Conservation (phyloP, 768 basidiomycete species). For the Leccinum longicurvipes region DNA sequence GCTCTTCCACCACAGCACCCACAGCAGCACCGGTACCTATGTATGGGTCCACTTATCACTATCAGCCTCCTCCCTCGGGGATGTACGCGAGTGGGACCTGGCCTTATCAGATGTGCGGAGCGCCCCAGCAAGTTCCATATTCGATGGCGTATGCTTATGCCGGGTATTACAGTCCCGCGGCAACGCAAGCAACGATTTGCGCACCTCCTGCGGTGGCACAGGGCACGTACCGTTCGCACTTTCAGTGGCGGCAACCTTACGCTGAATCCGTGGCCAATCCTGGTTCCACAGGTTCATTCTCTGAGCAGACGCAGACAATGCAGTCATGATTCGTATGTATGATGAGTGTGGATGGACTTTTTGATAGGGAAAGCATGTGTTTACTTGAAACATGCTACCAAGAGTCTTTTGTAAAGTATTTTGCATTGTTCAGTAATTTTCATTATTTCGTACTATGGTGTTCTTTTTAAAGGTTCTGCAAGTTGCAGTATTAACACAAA, state of each 20-base stretch:
- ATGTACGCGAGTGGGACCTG: conserved; percentile 28
- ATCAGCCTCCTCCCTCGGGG: conserved; percentile 15
- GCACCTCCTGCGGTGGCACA: conserved; percentile 18
- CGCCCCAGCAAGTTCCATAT: conserved; percentile 19
- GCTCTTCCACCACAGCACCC: conserved; percentile 18
- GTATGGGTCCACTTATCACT: conserved; percentile 22
- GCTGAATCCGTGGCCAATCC: conserved; percentile 36
- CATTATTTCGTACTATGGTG: no score
- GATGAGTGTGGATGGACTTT: not conserved
- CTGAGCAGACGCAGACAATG: conserved; percentile 12
- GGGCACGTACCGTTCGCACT: conserved; percentile 23
- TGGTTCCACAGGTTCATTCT: conserved; percentile 29
- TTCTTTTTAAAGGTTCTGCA: no score
- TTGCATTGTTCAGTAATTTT: conserved; percentile 2
- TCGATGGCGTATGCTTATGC: conserved; percentile 18
- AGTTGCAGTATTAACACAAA: no score
- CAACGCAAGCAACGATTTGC: conserved; percentile 7
- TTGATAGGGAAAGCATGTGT: not conserved
- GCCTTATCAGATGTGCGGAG: conserved; percentile 31
- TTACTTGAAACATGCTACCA: not conserved
- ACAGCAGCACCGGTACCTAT: conserved; percentile 17
- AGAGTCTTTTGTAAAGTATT: not conserved
- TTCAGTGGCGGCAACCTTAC: conserved; percentile 38
- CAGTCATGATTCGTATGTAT: conserved; percentile 7
- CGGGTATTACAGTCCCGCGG: conserved; percentile 23